These are phyloP conservation scores for Cnidoscolus chayamansa DNA, from an alignment of 441 rosid genomes.

Conservation along the genomic window DNA sequence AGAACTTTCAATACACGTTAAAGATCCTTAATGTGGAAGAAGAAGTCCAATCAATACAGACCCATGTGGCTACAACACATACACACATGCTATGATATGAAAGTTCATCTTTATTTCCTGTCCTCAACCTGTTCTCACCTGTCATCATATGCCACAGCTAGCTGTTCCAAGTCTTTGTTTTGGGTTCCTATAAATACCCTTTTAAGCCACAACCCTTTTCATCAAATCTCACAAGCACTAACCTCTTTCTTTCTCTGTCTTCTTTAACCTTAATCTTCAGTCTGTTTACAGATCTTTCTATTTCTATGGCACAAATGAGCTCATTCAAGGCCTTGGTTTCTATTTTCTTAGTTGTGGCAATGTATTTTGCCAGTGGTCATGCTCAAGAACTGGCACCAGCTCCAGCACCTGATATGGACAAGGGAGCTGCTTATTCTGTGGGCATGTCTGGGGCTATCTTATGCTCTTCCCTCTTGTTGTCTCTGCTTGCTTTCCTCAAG, in stretches of 20 bases:
- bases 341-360: conserved; percentile 12
- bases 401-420: conserved; percentile 20
- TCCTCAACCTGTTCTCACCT: background rate
- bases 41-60: background rate
- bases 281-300: background rate
- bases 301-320: background rate
- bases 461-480: conserved; percentile 13
- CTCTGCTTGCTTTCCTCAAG: conserved; percentile 8
- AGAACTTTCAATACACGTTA: background rate
- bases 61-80: background rate
- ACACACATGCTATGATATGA: background rate
- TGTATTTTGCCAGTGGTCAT: conserved; percentile 10
- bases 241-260: background rate
- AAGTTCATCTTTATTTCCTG: background rate
- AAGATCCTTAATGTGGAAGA: background rate
- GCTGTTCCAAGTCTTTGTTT: background rate
- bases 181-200: conserved; percentile 11
- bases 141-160: background rate
- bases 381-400: conserved; percentile 27
- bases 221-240: background rate
- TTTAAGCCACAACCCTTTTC: background rate
- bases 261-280: no score
- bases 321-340: conserved; percentile 6
- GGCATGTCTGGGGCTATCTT: conserved; percentile 24
- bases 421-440: conserved; percentile 24